Conservation (phyloP, 805 yeast genomes). For the Trichomonascus vanleenenianus region DNA sequence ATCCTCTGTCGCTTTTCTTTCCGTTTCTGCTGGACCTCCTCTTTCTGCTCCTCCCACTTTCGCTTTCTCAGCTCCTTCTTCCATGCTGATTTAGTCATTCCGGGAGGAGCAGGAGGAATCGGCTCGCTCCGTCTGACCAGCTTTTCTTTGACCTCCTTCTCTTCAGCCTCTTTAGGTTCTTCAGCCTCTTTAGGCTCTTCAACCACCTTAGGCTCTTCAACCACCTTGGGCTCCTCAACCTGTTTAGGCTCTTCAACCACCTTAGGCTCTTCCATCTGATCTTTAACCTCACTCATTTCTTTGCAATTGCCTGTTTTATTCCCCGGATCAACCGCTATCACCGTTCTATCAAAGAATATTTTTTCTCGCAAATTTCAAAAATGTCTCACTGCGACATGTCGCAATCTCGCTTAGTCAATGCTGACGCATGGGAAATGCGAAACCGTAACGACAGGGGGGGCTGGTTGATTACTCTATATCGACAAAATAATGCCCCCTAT, state of each 20-base stretch:
- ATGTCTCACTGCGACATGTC: too few species aligned
- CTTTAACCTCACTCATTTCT: too few species aligned
- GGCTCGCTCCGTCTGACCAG: constrained; percentile 5
- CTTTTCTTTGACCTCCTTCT: constrained; percentile 1
- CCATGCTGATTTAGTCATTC: constrained; percentile 82
- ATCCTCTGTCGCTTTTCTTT: constrained; percentile 45
- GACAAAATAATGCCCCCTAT: too few species aligned
- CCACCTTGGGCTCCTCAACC: not conserved
- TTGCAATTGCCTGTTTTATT: too few species aligned
- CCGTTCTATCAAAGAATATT: too few species aligned
- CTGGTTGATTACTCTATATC: too few species aligned
- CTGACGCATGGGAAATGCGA: too few species aligned
- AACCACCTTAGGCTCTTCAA: not conserved
- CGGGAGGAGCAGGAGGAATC: constrained; percentile 51
- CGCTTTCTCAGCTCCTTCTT: constrained; percentile 57
- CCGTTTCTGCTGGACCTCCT: constrained; percentile 45
- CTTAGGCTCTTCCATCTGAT: not conserved
- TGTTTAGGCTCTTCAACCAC: not conserved
- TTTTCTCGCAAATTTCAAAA: too few species aligned
- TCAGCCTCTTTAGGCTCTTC: not conserved
- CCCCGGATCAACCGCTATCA: too few species aligned
- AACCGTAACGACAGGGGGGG: too few species aligned
- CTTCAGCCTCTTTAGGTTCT: not conserved
- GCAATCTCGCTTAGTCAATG: too few species aligned
- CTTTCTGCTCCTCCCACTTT: constrained; percentile 58